A percentile compares a stretch with the other conserved stretches of the same genome.
These are phyloP conservation scores for Trametes villosa DNA, from an alignment of 768 basidiomycete species.

Conservation along the genomic window DNA sequence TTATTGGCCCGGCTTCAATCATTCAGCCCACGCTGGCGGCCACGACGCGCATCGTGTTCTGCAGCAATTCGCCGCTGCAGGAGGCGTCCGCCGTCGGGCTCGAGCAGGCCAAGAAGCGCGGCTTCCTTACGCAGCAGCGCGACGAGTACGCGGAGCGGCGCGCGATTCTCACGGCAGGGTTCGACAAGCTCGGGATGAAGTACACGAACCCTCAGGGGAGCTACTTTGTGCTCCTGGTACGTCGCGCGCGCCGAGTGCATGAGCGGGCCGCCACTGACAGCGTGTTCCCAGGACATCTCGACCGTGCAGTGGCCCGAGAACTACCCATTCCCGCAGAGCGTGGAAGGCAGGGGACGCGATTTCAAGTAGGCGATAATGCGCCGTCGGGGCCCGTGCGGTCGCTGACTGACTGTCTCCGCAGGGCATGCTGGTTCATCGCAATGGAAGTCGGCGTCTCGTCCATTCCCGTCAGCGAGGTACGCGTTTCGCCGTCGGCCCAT, in stretches of 20 bases:
- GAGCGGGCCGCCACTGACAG: not conserved
- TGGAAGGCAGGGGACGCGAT: conserved; percentile 82
- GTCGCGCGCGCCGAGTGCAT: conserved; percentile 25
- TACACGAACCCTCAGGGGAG: conserved; percentile 90
- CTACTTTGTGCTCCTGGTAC: conserved; percentile 87
- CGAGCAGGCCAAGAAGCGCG: conserved; percentile 70
- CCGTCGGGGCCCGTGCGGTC: not conserved
- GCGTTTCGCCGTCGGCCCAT: conserved; percentile 24
- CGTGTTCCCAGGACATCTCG: conserved; percentile 66
- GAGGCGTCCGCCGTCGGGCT: conserved; percentile 92
- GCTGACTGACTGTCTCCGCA: conserved; percentile 34
- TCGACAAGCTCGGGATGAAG: conserved; percentile 80
- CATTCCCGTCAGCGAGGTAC: conserved; percentile 94
- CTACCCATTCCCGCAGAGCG: conserved; percentile 78
- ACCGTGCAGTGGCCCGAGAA: conserved; percentile 78
- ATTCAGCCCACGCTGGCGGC: conserved; percentile 88
- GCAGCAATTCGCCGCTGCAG: conserved; percentile 92
- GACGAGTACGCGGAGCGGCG: conserved; percentile 83
- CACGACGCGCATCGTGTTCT: conserved; percentile 93
- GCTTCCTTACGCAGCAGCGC: conserved; percentile 79
- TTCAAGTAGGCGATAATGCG: conserved; percentile 62
- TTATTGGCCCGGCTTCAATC: conserved; percentile 84
- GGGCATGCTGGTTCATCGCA: conserved; percentile 96
- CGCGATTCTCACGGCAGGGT: conserved; percentile 70
- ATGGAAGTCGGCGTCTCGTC: conserved; percentile 88